Percentiles rank a stretch among this genome's conserved stretches.
Conservation (phyloP, 805 yeast species). For the Pichia nanzhaoensis region DNA sequence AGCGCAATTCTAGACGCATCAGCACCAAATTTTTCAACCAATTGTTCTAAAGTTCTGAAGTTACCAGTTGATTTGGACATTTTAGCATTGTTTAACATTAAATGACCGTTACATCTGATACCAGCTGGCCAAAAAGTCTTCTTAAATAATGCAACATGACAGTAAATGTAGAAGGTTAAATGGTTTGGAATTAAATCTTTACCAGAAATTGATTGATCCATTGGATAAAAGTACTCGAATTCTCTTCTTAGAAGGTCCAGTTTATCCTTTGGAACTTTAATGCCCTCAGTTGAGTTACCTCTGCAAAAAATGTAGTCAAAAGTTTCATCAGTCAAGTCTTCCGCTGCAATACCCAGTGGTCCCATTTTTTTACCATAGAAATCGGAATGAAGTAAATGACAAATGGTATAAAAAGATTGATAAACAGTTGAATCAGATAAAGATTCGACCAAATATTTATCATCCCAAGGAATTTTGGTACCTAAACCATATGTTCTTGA, state of each 20-base stretch:
- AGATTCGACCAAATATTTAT: conserved; percentile 86
- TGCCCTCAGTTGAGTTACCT: conserved; percentile 38
- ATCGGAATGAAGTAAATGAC: conserved; percentile 80
- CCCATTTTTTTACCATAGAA: conserved; percentile 76
- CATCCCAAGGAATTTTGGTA: conserved; percentile 94
- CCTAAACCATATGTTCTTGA: conserved; percentile 96
- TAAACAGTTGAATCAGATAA: conserved; percentile 93
- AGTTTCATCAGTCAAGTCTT: conserved; percentile 86
- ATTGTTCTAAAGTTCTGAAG: conserved; percentile 83
- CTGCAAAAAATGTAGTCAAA: conserved; percentile 86
- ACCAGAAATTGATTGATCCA: conserved; percentile 88
- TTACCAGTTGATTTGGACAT: conserved; percentile 98
- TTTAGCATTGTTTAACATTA: conserved; percentile 90
- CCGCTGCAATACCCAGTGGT: conserved; percentile 64
- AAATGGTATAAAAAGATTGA: conserved; percentile 89
- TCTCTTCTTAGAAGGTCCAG: conserved; percentile 79
- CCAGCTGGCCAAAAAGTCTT: conserved; percentile 90
- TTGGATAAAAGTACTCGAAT: conserved; percentile 94
- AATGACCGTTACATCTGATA: conserved; percentile 91
- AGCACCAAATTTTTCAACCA: conserved; percentile 87
- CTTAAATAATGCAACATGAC: conserved; percentile 90
- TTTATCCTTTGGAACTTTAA: conserved; percentile 59
- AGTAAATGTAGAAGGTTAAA: conserved; percentile 89
- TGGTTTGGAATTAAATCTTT: conserved; percentile 97
- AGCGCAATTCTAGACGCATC: conserved; percentile 96